These are phyloP conservation scores for Phoma sp. DNA, from an alignment of 2,329 filamentous ascomycete genomes.

Conservation along the genomic window DNA sequence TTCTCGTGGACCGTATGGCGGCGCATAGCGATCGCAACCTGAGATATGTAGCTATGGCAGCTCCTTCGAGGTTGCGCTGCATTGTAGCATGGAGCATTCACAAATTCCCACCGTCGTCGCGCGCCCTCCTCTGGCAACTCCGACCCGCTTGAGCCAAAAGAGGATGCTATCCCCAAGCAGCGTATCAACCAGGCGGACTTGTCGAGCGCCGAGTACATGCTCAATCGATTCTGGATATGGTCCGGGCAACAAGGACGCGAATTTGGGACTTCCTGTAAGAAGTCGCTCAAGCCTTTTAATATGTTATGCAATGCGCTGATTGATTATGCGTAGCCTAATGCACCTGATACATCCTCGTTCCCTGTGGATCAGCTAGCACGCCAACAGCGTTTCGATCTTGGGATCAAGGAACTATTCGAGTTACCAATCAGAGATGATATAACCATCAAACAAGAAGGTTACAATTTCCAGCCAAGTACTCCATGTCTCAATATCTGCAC, in stretches of 20 bases:
- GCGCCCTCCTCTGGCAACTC: not conserved
- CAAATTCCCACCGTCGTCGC: not conserved
- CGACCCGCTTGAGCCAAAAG: not conserved
- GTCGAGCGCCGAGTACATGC: constrained; percentile 37
- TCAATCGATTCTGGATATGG: constrained; percentile 45
- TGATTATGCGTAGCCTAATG: constrained; percentile 18
- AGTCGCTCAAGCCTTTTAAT: not conserved
- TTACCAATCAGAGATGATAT: not conserved
- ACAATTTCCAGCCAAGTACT: not conserved
- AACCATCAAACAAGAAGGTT: constrained; percentile 4
- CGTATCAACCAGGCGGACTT: constrained; percentile 20
- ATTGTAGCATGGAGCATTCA: constrained; percentile 6
- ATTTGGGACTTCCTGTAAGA: constrained; percentile 13
- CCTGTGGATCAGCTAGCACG: not conserved
- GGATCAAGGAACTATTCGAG: not conserved
- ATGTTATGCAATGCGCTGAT: not conserved
- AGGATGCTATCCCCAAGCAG: constrained; percentile 35
- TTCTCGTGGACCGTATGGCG: constrained; percentile 2
- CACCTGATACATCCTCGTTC: constrained; percentile 24
- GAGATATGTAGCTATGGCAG: constrained; percentile 10
- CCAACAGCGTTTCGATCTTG: not conserved
- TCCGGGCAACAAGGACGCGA: constrained; percentile 24
- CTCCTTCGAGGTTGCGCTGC: constrained; percentile 2
- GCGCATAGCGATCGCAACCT: constrained; percentile 8
- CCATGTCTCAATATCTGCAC: constrained; percentile 6